Percentiles rank a stretch among this genome's conserved stretches.
Conservation (phyloP, 2,329 filamentous ascomycete species). For the Colletotrichum zoysiae region DNA sequence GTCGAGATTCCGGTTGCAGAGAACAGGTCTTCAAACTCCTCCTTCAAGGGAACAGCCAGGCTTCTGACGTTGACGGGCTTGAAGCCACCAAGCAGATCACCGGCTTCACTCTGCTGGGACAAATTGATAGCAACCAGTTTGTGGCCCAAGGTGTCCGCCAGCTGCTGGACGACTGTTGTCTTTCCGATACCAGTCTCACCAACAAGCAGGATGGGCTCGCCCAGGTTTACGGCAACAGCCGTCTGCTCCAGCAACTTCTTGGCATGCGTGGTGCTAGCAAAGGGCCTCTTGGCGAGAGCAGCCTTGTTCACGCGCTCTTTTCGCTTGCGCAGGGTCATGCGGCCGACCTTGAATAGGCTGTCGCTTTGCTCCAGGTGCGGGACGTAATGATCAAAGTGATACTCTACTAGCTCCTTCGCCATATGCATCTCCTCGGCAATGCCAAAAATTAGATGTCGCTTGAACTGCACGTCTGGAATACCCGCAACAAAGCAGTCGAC, state of each 20-base stretch:
- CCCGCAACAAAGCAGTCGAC: conserved; percentile 92
- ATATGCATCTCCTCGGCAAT: conserved; percentile 92
- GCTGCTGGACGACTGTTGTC: conserved; percentile 93
- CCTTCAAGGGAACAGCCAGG: conserved; percentile 88
- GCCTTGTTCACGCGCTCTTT: conserved; percentile 62
- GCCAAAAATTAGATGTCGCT: conserved; percentile 70
- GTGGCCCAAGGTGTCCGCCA: conserved; percentile 85
- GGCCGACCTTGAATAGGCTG: conserved; percentile 72
- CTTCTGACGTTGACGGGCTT: conserved; percentile 94
- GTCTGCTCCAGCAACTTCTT: conserved; percentile 90
- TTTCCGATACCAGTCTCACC: conserved; percentile 99
- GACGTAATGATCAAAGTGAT: conserved; percentile 80
- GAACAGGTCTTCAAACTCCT: conserved; percentile 94
- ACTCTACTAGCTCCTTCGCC: conserved; percentile 82
- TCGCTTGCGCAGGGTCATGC: conserved; percentile 72
- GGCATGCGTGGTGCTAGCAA: conserved; percentile 90
- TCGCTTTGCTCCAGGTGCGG: conserved; percentile 76
- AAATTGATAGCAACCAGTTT: conserved; percentile 94
- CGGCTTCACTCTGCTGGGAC: conserved; percentile 96
- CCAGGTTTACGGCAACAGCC: conserved; percentile 81
- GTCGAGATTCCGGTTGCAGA: conserved; percentile 85
- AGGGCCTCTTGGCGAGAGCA: conserved; percentile 72
- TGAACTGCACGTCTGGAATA: conserved; percentile 74
- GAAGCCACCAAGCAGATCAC: conserved; percentile 95
- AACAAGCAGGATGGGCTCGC: conserved; percentile 94